Evolutionary conservation across 768 basidiomycete species (phyloP), one percentile per base, ranked within the genome.

Genomic region (Suillus variegatus): DNA sequence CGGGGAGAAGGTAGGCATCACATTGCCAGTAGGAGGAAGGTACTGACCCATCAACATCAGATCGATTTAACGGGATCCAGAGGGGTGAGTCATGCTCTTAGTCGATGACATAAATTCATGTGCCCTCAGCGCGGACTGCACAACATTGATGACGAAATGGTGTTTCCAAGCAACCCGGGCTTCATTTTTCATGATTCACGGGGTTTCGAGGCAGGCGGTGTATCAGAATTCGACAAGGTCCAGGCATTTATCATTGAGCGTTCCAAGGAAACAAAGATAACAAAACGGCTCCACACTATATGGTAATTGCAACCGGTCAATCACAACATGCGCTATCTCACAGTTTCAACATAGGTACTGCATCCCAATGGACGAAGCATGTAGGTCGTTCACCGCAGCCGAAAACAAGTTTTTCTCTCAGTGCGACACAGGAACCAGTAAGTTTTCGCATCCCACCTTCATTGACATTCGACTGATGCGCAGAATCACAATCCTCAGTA

Each of bases 231-330:
- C 20, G 44, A 46, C 44, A 46, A 46, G 20, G 44, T 46, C 5
- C n/a, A n/a, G 20, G 20, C 8, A n/a, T 46, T 46, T 4, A 46
- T 46, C 20, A 8, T 20, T 1, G 3, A 9, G 20, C 44, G 20
- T 10, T 20, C 20, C 0, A 46, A 46, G 20, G 4, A n/a, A 46
- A 10, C 44, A 20, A n/a, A 36, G 9, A 9, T 10, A 0, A 47
- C 70, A 20, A 65, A 79, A 32, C 75, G 75, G 38, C 51, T 82
- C 16, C 80, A 82, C 71, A 78, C 70, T 0, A 81, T 82, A 40
- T 82, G 81, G 81, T 79, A 60, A 12, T 46, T 46, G n/a, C 12
- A 22, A 35, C 66, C 41, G 64, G 51, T 9, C 35, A n/a, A 6
- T 63, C 13, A 7, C 0, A 46, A 35, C 13, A 22, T 38, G 54